Evolutionary conservation across 192 early-diverging fungal genomes (phyloP), one percentile per base, ranked within the genome.

Genomic region (Obelidium mucronatum): DNA sequence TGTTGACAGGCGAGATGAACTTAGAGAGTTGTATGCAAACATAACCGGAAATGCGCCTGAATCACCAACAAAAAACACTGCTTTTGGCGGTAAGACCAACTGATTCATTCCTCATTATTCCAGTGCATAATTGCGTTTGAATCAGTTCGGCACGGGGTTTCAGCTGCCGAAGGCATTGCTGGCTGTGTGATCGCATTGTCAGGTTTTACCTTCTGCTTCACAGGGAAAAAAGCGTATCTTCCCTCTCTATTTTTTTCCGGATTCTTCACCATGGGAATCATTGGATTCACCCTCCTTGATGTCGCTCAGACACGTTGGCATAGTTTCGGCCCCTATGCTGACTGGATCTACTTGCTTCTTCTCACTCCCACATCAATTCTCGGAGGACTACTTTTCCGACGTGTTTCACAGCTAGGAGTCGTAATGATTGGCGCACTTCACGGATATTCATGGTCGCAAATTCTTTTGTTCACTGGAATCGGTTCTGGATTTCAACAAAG

Each of bases 181-280:
- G 76, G 65, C 8, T 33, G 34, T 1, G 61, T 77, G 22, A 19
- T 77, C 13, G 22, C 22, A 5, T 2, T 51, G 0, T 5, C 56
- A 31, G 76, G 76, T 1, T 77, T 77, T 40, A n/a, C 56, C 1
- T 77, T 40, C 30, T 70, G 67, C 22, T 77, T 68, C 58, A 67
- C 59, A 31, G 76, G 76, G 53, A 77, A 68, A 40, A 44, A 55
- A 30, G 64, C 67, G 34, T 77, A 30, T 61, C 40, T 69, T 3
- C 76, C 76, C 5, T 40, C 55, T 2, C 24, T 77, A 17, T 77
- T 70, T 44, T 60, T 68, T 8, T 56, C 51, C 28, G 76, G 76
- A 40, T 70, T 77, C 55, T 77, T 77, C 30, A 56, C 40, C 6
- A 60, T 36, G 65, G 76, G 53, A 17, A 42, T 77, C 33, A 30